Evolutionary conservation across 164 flowering plant species (phyloP), one percentile per base, ranked within the genome.

Genomic region (Saururus chinensis): DNA sequence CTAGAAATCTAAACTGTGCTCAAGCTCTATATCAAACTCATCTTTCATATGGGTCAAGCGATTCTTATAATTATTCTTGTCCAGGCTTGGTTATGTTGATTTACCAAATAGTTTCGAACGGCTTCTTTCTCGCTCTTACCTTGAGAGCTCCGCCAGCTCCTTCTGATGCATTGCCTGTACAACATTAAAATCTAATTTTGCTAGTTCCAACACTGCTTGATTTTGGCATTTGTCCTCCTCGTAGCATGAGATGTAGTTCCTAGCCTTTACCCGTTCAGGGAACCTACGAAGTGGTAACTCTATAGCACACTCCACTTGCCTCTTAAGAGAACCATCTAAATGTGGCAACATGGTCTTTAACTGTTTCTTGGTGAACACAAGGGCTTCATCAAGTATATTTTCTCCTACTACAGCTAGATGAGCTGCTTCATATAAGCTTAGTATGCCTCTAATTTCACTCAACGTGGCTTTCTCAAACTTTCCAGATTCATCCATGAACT

Each of bases 141-240:
- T 76, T 12, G 79, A 19, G 35, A 82, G 56, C 0, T 66, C 68
- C 1, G 64, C 20, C 19, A 79, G 62, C 57, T 86, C 87, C 41
- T 62, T 62, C 53, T 69, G 73, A 57, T 84, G 80, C 56, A 71
- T 5, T 52, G 64, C 20, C 57, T 84, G 88, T 25, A 84, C 25
- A 0, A 68, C 3, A 55, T 82, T 84, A 68, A 77, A 86, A 64
- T 86, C 87, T 16, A 79, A 22, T 56, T 79, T 84, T 1, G 85
- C 87, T 25, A 86, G 62, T 9, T 53, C 60, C 0, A 84, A 63
- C 0, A 84, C 35, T 1, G 51, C 5, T 25, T 72, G 35, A 52
- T 72, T 59, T 10, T 64, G 76, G 0, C 68, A 65, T 1, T 62
- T 64, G 12, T 72, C 68, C 26, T 65, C 41, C 40, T 74, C 45